Base-by-base conservation (phyloP, 2,329 filamentous ascomycete species). In the Dothideomycetes sp. region DNA sequence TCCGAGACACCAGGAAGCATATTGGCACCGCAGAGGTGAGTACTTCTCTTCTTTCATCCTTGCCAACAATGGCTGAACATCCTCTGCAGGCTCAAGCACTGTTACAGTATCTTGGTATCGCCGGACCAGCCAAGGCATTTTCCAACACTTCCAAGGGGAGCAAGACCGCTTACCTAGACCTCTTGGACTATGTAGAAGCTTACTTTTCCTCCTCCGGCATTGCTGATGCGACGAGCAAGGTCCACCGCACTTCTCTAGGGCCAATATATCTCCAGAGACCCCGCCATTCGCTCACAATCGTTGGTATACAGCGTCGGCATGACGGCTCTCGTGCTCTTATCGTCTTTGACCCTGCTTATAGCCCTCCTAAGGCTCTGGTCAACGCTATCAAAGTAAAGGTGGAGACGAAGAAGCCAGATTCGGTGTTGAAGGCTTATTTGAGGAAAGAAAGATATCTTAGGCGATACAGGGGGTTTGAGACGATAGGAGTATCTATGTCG, bases 251-350 rank as follows among this genome's bases (percentile, higher is more conserved):
- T 0, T 59, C 66, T 12, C 65, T 87, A 3, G 79, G 87, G 19
- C 88, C 89, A 0, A 78, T 96, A 31, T 95, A 94, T 59, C 77
- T 94, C 43, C 89, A 96, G 56, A 84, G 89, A 52, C 78, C 79
- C 73, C 81, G 84, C 3, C 89, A 96, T 58, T 95, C 88, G 1
- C 68, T 94, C 64, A 94, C 86, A 0, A 84, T 96, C 32, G 68
- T 96, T 41, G 89, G 89, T 0, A 69, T 94, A 22, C 86, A 95
- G 58, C 75, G 72, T 46, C 73, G 70, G 14, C 67, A 61, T 19
- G 69, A 80, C 41, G 81, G 82, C n/a, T 63, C 65, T 15, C 64
- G 69, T 38, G 81, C 82, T 47, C 65, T 96, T 7, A 66, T 96
- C 1, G 81, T 93, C 10, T 94, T 94, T 56, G 88, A 96, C 56